Evolutionary conservation across 805 yeast species (phyloP), one percentile per base, ranked within the genome.

Genomic region (Pichia gijzeniarum): DNA sequence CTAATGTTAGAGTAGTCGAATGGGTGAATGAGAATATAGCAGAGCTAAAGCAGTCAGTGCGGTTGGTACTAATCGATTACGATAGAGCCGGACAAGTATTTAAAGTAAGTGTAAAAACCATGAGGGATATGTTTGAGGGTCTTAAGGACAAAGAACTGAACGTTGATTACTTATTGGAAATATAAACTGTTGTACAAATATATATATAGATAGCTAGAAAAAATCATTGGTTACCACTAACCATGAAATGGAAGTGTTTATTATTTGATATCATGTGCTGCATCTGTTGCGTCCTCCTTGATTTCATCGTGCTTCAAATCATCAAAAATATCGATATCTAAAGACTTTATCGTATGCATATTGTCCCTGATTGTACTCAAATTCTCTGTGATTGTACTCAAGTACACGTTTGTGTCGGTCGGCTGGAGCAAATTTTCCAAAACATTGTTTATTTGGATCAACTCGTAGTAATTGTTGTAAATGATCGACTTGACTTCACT

Each of bases 21-120:
- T 88, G 96, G 95, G 76, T 83, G 30, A 76, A 77, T 46, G 73
- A 73, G 12, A 83, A 81, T 59, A 75, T 85, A 28, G 74, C 76
- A 35, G 68, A 69, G 40, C 82, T 84, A 52, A 77, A 79, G 27
- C 65, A 68, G 16, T 63, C 80, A 6, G 74, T 89, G 53, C 76
- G 79, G 40, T 77, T 84, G 45, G 90, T 85, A 53, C 64, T 90
- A 21, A 69, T 78, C 39, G 86, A 83, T 19, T 77, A 85, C 13
- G 72, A 77, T 39, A 67, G 75, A 37, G 67, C 70, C 7, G 72
- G 81, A 10, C 65, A 72, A 7, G 68, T 74, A 9, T 80, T 82
- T 52, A 66, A 69, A 39, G 74, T 71, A 36, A 80, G 88, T 45
- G 68, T 82, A 3, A 65, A 72, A 35, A 69, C 77, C 9, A 69